These are phyloP conservation scores for Bombardia bombarda DNA, from an alignment of 495 filamentous ascomycete species.

Conservation along the genomic window DNA sequence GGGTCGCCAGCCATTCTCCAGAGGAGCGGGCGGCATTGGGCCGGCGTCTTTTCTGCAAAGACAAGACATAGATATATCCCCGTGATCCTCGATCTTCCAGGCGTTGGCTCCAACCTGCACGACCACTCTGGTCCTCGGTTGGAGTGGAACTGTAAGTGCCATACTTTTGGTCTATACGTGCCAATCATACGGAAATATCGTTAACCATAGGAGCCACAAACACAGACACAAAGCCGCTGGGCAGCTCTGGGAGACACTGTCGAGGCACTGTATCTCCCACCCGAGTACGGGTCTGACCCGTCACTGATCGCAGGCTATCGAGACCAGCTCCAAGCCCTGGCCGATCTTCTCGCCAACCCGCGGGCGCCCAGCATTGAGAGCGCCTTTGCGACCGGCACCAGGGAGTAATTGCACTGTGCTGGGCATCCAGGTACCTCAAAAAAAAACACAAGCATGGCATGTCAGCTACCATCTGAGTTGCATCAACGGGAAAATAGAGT, in stretches of 20 bases:
- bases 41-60: too few species aligned
- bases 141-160: background rate
- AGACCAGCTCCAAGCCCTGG: constrained; percentile 5
- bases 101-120: constrained; percentile 9
- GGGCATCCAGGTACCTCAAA: too few species aligned
- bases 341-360: constrained; percentile 7
- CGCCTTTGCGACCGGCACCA: constrained; percentile 15
- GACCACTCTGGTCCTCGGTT: constrained; percentile 5
- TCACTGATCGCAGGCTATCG: constrained; percentile 10
- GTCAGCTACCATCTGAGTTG: too few species aligned
- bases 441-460: too few species aligned
- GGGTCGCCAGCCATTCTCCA: constrained; percentile 8
- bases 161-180: too few species aligned
- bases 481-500: too few species aligned
- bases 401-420: too few species aligned
- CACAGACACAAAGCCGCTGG: background rate
- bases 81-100: constrained; percentile 6
- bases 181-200: background rate
- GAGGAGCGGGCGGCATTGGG: constrained; percentile 3
- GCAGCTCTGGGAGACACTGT: too few species aligned
- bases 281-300: constrained; percentile 1
- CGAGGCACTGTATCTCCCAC: constrained; percentile 4
- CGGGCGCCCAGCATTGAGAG: constrained; percentile 9
- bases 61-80: too few species aligned
- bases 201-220: background rate